These are phyloP conservation scores for Cinchona pubescens DNA, from an alignment of 257 asterid genomes.

Conservation along the genomic window DNA sequence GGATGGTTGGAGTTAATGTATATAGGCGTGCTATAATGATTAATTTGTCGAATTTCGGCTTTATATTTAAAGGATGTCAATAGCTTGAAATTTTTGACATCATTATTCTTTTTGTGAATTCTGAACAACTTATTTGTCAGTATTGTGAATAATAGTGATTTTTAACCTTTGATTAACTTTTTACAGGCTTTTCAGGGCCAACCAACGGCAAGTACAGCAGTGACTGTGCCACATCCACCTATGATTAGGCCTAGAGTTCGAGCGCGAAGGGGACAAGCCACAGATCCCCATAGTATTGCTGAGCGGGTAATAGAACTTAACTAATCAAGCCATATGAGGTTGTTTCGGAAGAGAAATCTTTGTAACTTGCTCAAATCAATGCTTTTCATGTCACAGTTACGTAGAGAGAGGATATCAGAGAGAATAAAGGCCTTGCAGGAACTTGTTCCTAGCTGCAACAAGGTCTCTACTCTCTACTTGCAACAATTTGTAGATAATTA, in stretches of 20 bases:
- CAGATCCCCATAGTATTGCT: slow-evolving; percentile 94
- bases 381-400: slow-evolving; percentile 49
- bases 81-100: neutral
- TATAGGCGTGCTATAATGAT: neutral
- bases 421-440: slow-evolving; percentile 91
- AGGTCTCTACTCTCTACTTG: slow-evolving; percentile 39
- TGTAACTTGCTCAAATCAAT: slow-evolving; percentile 10
- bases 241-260: slow-evolving; percentile 74
- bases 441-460: slow-evolving; percentile 89
- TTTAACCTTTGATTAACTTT: slow-evolving; percentile 12
- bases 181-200: slow-evolving; percentile 75
- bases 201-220: slow-evolving; percentile 55
- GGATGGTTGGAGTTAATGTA: neutral
- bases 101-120: neutral
- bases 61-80: too few species aligned
- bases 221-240: slow-evolving; percentile 67
- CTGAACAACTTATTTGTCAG: neutral
- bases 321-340: neutral
- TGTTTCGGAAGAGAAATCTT: neutral
- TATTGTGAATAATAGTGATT: neutral
- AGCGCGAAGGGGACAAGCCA: slow-evolving; percentile 90
- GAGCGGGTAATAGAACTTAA: slow-evolving; percentile 54
- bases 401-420: slow-evolving; percentile 84
- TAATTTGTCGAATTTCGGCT: neutral
- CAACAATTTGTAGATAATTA: neutral